Evolutionary conservation across 1,284 basidiomycete genomes (phyloP), one percentile per base, ranked within the genome.

Genomic region (Heterobasidion annosum): DNA sequence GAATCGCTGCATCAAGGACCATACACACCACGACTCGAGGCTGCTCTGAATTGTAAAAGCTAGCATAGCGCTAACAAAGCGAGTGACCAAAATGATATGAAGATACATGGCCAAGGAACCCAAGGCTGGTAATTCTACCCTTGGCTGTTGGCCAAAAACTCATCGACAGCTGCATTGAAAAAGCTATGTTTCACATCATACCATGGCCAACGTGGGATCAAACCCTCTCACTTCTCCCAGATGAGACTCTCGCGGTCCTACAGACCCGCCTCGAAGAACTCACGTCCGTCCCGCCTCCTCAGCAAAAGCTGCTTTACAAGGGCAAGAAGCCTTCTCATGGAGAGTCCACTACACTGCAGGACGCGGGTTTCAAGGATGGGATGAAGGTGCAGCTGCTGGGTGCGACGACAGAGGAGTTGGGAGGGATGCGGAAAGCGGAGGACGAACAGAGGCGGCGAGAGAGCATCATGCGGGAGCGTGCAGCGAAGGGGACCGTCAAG

Each of bases 231-330:
- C 18, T 18, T 18, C 51, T 34, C 12, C 33, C 51, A 16, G 43
- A 44, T 10, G 25, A 15, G 18, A 52, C 51, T 12, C 44, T 47
- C 44, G 42, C 42, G 34, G 13, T 32, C 4, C 43, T 47, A 8
- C 16, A 33, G 54, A 16, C 68, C 18, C 34, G 15, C 6, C 19
- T 47, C 7, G 42, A 15, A 63, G 76, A 81, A 57, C 72, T 85
- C 37, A 88, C 85, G 0, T 72, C 73, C 18, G 81, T 89, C 8
- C 83, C 85, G 0, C 72, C 78, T 5, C 64, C 72, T 4, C 69
- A 82, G 49, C 86, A 90, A 70, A 90, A 89, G 63, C 71, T 89
- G 42, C 65, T 89, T 3, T 85, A 77, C 70, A 86, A 82, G 65
- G 85, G 86, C 34, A 87, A 82, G 73, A 83, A 79, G 47, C 53